A percentile compares a stretch with the other conserved stretches of the same genome.
Evolutionary conservation across 371 early-diverging fungal genomes (phyloP).

Genomic region (Mortierella sp.): DNA sequence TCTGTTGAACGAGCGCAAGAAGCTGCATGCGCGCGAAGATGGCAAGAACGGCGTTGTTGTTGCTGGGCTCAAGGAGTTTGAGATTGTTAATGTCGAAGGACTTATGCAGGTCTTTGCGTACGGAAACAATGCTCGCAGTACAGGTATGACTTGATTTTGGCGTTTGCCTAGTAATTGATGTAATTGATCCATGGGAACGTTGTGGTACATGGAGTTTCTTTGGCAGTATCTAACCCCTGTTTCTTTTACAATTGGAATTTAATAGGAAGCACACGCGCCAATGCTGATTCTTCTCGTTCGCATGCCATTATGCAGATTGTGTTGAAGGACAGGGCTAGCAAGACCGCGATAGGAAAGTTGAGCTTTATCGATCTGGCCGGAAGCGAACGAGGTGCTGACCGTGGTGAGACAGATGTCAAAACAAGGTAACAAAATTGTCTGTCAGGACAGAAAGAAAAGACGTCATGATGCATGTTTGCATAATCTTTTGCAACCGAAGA

Average conservation of each 20-base stretch:
- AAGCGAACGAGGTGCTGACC: slow-evolving; percentile 98
- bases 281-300: slow-evolving; percentile 96
- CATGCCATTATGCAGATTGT: slow-evolving; percentile 98
- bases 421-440: slow-evolving; percentile 63
- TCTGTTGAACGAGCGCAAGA: slow-evolving; percentile 88
- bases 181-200: neutral
- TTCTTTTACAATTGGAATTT: neutral
- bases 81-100: slow-evolving; percentile 81
- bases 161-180: neutral
- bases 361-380: slow-evolving; percentile 99
- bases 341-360: slow-evolving; percentile 80
- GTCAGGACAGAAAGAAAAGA: neutral
- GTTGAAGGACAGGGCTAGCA: slow-evolving; percentile 77
- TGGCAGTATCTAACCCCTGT: neutral
- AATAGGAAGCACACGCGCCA: slow-evolving; percentile 89
- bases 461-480: neutral
- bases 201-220: neutral
- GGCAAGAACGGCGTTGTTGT: slow-evolving; percentile 96
- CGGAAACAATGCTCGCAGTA: slow-evolving; percentile 90
- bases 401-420: slow-evolving; percentile 92
- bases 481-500: neutral
- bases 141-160: slow-evolving; percentile 67
- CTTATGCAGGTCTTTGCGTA: slow-evolving; percentile 92
- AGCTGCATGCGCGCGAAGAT: slow-evolving; percentile 94
- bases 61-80: slow-evolving; percentile 86